Conservation (phyloP, 1,284 basidiomycete genomes). For the Melampsora occidentalis region DNA sequence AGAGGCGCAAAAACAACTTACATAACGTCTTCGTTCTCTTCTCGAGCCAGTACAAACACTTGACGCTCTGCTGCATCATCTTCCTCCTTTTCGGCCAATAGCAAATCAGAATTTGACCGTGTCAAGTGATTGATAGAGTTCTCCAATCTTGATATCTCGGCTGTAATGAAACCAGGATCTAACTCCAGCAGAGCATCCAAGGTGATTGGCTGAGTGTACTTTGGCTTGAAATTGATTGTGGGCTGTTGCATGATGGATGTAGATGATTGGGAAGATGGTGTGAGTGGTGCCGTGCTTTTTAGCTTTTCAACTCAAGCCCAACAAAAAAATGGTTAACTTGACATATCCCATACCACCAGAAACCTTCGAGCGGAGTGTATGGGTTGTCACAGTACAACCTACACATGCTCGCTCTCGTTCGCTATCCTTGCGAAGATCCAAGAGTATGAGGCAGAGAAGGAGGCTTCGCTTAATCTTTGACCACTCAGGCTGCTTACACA, state of each 20-base stretch:
- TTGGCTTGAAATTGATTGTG: background rate
- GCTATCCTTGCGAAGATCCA: too few relatives aligned
- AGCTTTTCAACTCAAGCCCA: too few relatives aligned
- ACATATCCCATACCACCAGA: too few relatives aligned
- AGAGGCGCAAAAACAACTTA: background rate
- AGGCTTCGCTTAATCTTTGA: too few relatives aligned
- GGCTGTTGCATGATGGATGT: background rate
- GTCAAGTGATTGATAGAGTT: constrained; percentile 23
- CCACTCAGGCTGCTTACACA: too few relatives aligned
- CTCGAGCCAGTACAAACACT: constrained; percentile 8
- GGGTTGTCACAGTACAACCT: too few relatives aligned
- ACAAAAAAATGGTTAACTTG: too few relatives aligned
- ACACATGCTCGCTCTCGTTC: too few relatives aligned
- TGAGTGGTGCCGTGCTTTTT: too few relatives aligned
- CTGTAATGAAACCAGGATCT: constrained; percentile 10
- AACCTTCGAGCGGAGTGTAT: too few relatives aligned
- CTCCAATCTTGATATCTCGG: constrained; percentile 28
- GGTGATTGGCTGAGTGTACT: constrained; percentile 16
- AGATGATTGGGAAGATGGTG: background rate
- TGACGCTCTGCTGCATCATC: background rate
- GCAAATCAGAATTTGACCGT: constrained; percentile 18
- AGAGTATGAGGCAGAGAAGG: too few relatives aligned
- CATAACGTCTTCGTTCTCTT: constrained; percentile 34
- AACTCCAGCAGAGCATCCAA: constrained; percentile 16
- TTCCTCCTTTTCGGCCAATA: background rate